Conservation (phyloP, 2,329 filamentous ascomycete genomes). For the Juglanconis juglandina region DNA sequence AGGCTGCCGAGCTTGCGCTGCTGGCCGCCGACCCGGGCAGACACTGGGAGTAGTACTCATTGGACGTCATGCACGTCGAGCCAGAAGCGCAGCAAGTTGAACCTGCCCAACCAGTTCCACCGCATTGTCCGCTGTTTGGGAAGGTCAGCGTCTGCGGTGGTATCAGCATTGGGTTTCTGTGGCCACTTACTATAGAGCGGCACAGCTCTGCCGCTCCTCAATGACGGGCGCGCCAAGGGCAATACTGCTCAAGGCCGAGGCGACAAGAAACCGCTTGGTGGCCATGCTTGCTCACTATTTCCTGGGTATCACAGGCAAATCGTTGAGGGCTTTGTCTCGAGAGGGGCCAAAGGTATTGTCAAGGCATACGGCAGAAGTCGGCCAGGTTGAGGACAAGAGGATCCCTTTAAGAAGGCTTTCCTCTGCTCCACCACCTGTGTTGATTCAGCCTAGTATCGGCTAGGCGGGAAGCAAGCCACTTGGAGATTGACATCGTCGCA, state of each 20-base stretch:
- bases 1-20: conserved; percentile 18
- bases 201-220: conserved; percentile 1
- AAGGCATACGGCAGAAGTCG: no score
- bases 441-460: conserved; percentile 3
- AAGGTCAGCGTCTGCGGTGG: conserved; percentile 4
- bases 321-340: background rate
- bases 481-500: background rate
- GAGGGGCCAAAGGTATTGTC: background rate
- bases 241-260: conserved; percentile 33
- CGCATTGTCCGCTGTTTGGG: conserved; percentile 36
- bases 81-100: conserved; percentile 42
- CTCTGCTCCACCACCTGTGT: background rate
- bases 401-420: background rate
- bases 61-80: conserved; percentile 34
- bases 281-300: conserved; percentile 21
- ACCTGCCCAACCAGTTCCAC: conserved; percentile 42
- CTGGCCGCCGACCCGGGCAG: conserved; percentile 23
- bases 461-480: conserved; percentile 10
- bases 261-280: conserved; percentile 26
- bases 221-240: conserved; percentile 37
- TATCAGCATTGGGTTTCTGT: background rate
- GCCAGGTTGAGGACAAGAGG: no score
- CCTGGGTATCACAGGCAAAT: background rate
- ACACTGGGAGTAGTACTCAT: conserved; percentile 38
- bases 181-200: conserved; percentile 28